These are phyloP conservation scores for Setomelanomma holmii DNA, from an alignment of 2,329 filamentous ascomycete genomes.

Conservation along the genomic window DNA sequence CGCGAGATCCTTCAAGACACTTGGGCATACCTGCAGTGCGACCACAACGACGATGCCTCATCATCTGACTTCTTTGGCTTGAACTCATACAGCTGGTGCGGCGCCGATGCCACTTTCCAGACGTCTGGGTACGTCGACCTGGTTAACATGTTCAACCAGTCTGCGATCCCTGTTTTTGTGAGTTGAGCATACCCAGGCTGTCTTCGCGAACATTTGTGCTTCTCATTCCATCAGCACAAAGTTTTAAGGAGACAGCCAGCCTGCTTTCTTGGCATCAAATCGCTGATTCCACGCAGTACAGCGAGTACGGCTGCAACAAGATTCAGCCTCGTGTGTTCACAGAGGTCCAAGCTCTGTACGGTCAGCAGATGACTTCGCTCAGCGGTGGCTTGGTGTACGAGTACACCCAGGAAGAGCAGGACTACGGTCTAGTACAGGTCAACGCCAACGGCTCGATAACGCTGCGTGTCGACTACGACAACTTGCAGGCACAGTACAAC, in stretches of 20 bases:
- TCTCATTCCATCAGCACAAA: background rate
- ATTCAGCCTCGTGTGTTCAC: conserved; percentile 72
- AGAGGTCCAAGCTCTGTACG: conserved; percentile 76
- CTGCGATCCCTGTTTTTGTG: conserved; percentile 74
- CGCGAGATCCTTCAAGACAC: conserved; percentile 75
- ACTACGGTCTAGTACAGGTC: conserved; percentile 59
- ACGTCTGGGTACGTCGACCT: conserved; percentile 67
- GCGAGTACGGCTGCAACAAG: conserved; percentile 79
- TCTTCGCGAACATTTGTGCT: background rate
- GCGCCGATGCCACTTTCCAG: conserved; percentile 68
- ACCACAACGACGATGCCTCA: conserved; percentile 63
- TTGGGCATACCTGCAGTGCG: conserved; percentile 78
- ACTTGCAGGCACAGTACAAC: conserved; percentile 76
- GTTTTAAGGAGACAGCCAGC: background rate
- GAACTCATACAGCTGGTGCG: conserved; percentile 79
- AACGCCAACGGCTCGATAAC: conserved; percentile 53
- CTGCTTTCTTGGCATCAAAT: background rate
- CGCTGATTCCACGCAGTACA: conserved; percentile 58
- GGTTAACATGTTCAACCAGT: conserved; percentile 69
- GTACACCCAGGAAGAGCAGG: conserved; percentile 73
- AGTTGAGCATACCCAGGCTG: conserved; percentile 1
- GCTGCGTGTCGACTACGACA: conserved; percentile 62
- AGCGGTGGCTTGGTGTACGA: conserved; percentile 84
- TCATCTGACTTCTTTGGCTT: conserved; percentile 78
- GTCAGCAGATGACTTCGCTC: conserved; percentile 73